These are phyloP conservation scores for Hypomyces perniciosus DNA, from an alignment of 2,329 filamentous ascomycete genomes.

Conservation along the genomic window DNA sequence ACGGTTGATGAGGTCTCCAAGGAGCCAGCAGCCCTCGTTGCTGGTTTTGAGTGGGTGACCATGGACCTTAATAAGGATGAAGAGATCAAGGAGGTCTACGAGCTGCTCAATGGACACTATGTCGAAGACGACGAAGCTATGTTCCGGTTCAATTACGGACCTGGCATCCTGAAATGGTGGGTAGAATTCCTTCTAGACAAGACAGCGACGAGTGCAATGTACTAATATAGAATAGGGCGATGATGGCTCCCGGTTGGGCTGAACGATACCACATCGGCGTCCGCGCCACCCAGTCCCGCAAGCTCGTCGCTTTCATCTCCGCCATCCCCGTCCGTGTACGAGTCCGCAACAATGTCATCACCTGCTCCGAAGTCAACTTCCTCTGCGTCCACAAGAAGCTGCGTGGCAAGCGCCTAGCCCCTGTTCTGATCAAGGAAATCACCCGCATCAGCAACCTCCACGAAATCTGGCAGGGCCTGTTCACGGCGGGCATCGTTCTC, in stretches of 20 bases:
- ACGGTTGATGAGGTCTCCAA: constrained; percentile 73
- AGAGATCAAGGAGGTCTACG: constrained; percentile 84
- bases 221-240: constrained; percentile 55
- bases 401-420: constrained; percentile 83
- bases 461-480: constrained; percentile 89
- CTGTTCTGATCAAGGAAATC: constrained; percentile 95
- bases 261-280: constrained; percentile 95
- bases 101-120: constrained; percentile 87
- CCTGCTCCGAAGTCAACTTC: constrained; percentile 93
- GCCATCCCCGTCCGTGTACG: constrained; percentile 81
- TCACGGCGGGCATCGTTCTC: constrained; percentile 86
- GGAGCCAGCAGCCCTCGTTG: constrained; percentile 66
- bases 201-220: background rate
- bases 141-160: constrained; percentile 95
- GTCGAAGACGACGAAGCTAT: constrained; percentile 96
- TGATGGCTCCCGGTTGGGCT: constrained; percentile 91
- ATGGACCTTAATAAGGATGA: constrained; percentile 75
- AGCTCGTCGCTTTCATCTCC: constrained; percentile 92
- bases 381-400: constrained; percentile 98
- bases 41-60: constrained; percentile 90
- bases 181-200: constrained; percentile 17
- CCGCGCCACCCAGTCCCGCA: constrained; percentile 72
- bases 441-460: constrained; percentile 84
- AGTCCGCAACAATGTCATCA: constrained; percentile 68
- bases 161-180: constrained; percentile 82